Conservation (phyloP, 805 yeast genomes). For the Lipomyces lipofer region DNA sequence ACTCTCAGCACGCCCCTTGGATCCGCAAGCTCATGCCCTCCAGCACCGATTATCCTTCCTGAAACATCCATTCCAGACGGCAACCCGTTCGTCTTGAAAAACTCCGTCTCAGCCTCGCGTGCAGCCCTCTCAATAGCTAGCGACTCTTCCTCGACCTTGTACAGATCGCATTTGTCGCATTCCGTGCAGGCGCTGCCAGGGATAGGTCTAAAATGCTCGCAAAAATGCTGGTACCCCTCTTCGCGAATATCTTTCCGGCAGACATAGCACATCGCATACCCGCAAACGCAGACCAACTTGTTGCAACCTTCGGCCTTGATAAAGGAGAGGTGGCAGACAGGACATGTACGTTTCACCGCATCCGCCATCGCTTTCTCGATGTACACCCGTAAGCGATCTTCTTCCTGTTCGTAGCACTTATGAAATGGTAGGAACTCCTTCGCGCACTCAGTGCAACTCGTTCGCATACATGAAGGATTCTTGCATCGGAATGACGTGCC, state of each 20-base stretch:
- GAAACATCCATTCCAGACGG: slow-evolving; percentile 18
- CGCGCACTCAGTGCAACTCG: slow-evolving; percentile 27
- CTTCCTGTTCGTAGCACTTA: slow-evolving; percentile 28
- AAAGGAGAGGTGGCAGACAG: slow-evolving; percentile 28
- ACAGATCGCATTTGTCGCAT: slow-evolving; percentile 31
- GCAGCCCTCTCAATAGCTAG: slow-evolving; percentile 29
- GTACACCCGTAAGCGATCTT: slow-evolving; percentile 26
- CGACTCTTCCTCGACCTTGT: slow-evolving; percentile 29
- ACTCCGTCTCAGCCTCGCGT: slow-evolving; percentile 25
- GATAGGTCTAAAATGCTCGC: slow-evolving; percentile 27
- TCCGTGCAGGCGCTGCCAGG: slow-evolving; percentile 30
- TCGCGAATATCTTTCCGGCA: slow-evolving; percentile 27
- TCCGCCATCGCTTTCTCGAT: slow-evolving; percentile 31
- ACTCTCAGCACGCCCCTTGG: not conserved
- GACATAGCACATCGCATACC: slow-evolving; percentile 31
- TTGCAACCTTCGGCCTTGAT: slow-evolving; percentile 31
- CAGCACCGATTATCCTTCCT: slow-evolving; percentile 16
- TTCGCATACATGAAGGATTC: slow-evolving; percentile 25
- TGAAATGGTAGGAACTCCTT: slow-evolving; percentile 30
- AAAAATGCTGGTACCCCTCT: slow-evolving; percentile 28
- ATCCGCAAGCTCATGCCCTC: slow-evolving; percentile 10
- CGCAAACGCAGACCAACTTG: slow-evolving; percentile 31
- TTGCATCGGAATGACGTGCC: slow-evolving; percentile 25
- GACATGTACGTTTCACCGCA: slow-evolving; percentile 32
- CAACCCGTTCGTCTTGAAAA: slow-evolving; percentile 20